phyloP scores from a whole-genome alignment of 108 stramenopile genomes.

The Seminavis robusta region DNA sequence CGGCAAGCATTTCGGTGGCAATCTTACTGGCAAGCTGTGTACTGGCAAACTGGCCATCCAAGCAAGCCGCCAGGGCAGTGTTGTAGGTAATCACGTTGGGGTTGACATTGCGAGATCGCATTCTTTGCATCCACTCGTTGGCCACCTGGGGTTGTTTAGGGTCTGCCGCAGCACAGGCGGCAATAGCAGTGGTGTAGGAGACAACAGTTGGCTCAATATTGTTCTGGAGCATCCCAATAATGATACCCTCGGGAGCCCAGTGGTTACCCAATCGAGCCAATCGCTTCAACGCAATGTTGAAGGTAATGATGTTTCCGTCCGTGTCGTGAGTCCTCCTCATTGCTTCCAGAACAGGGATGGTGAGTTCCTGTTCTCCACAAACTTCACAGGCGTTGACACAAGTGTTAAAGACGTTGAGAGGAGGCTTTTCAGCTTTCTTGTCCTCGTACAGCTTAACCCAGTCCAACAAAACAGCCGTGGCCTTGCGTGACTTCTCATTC shows the following conservation, averaged over 20 bases:
- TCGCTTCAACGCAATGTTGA: constrained; percentile 89
- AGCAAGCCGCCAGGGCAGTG: constrained; percentile 78
- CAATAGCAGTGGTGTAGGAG: constrained; percentile 87
- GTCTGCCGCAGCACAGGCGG: constrained; percentile 62
- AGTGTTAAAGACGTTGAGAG: constrained; percentile 77
- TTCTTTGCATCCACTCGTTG: constrained; percentile 74
- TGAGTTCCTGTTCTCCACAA: constrained; percentile 85
- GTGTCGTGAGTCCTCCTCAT: constrained; percentile 81
- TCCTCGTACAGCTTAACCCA: constrained; percentile 72
- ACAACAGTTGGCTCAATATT: constrained; percentile 83
- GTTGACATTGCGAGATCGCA: constrained; percentile 66
- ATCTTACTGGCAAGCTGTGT: constrained; percentile 64
- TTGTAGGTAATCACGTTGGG: constrained; percentile 88
- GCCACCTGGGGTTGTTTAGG: constrained; percentile 63
- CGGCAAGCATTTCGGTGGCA: constrained; percentile 67
- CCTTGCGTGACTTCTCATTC: constrained; percentile 78
- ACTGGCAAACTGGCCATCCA: constrained; percentile 76
- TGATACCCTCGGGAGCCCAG: constrained; percentile 77
- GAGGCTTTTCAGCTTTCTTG: constrained; percentile 73
- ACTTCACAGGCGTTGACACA: constrained; percentile 88
- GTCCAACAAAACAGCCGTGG: constrained; percentile 75
- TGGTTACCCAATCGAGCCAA: constrained; percentile 74
- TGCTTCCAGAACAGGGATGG: constrained; percentile 69
- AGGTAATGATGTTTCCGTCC: constrained; percentile 87
- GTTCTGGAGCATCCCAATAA: constrained; percentile 81